A percentile compares a stretch with the other conserved stretches of the same genome.
Evolutionary conservation across 257 asterid species (phyloP).

Genomic region (Handroanthus guayacan): DNA sequence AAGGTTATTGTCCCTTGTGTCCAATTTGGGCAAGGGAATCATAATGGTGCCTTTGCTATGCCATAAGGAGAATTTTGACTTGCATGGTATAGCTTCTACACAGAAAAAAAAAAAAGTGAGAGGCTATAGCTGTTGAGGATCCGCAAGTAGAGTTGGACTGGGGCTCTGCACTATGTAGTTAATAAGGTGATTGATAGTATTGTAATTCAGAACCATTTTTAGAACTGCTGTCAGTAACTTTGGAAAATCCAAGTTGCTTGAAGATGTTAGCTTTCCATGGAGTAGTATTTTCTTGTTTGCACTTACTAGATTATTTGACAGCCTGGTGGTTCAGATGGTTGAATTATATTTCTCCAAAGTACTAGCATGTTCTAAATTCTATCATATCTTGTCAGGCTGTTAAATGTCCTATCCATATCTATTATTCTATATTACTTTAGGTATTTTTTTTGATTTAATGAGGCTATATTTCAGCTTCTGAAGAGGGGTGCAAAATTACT

Average conservation of each 20-base stretch:
- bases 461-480: background rate
- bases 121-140: background rate
- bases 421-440: background rate
- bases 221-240: background rate
- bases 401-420: background rate
- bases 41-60: background rate
- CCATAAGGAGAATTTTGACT: background rate
- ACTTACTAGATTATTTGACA: background rate
- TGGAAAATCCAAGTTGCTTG: background rate
- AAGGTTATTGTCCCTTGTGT: background rate
- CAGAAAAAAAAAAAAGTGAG: background rate
- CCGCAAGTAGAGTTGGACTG: background rate
- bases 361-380: background rate
- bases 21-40: background rate
- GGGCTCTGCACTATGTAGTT: background rate
- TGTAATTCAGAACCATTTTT: background rate
- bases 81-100: background rate
- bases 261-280: conserved; percentile 12
- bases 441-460: background rate
- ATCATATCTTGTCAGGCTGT: conserved; percentile 15
- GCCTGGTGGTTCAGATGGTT: conserved; percentile 11
- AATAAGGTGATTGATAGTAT: background rate
- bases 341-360: conserved; percentile 16
- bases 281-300: conserved; percentile 22
- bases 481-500: conserved; percentile 15